Base-by-base conservation (phyloP, 2,329 filamentous ascomycete species). In the Decorospora gaudefroyi region DNA sequence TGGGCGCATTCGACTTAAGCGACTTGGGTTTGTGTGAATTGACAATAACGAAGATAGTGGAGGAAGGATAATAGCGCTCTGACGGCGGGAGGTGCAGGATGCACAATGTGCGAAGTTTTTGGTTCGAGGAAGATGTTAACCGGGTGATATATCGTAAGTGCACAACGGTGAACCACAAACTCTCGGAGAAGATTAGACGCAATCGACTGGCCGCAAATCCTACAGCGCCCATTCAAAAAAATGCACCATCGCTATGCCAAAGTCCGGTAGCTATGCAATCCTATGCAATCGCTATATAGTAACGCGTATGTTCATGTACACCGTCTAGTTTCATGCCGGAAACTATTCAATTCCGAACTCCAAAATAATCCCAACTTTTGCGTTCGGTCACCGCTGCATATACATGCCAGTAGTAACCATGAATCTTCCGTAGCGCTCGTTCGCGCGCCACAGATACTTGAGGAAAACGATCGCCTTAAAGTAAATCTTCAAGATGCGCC, bases 401-500 rank as follows among this genome's bases (percentile, higher is more conserved):
- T 62, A 59, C 45, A 58, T 51, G 35, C 59, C 59, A 6, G 57
- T 56, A n/a, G 53, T 57, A 29, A 55, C 49, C 59, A 62, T 62
- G 32, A 58, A 47, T 10, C 55, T 50, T 17, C 59, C 59, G 21
- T 62, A 62, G 9, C 59, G 59, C 39, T 61, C 59, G 22, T 61
- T 55, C 2, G 59, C 56, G 38, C 51, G 51, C 30, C 57, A 52
- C 19, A 62, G 41, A 26, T 58, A 53, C 30, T 52, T 58, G 31
- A 62, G 43, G 15, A 62, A 62, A 9, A 58, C 51, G 16, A 62
- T 51, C 3, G 57, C 57, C 19, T 62, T 62, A 15, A 62, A 40
- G 37, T 62, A 62, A 26, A 57, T 42, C 6, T 53, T 55, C 19
- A 62, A 36, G 25, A 49, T 51, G 18, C 55, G 51, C 31, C 50